Base-by-base conservation (phyloP, 169 alveolate genomes). In the Toxoplasma gondii region DNA sequence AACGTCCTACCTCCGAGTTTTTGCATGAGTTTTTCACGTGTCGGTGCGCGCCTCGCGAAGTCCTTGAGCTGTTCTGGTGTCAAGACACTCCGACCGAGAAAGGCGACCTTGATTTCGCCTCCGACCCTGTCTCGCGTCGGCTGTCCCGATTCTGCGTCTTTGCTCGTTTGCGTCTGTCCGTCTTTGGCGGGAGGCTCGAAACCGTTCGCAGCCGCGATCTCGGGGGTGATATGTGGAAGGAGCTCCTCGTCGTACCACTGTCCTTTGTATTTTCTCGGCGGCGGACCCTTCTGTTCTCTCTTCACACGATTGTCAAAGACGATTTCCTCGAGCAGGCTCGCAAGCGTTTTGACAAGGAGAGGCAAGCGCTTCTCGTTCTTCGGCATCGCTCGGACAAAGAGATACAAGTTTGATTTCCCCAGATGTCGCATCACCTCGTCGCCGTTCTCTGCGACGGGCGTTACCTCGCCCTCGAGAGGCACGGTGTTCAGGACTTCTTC, bases 231-330 rank as follows among this genome's bases (percentile, higher is more conserved):
- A 24, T 82, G 90, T 22, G 90, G 90, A 10, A 82, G 90, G 69
- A 82, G 67, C 27, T 82, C 90, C 64, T 82, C 90, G 90, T 82
- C 90, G 67, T 82, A 82, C 90, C 90, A 82, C 90, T 82, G 90
- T 12, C 90, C 36, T 44, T 82, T 82, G 36, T 82, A 82, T 44
- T 82, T 82, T 27, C 90, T 12, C 38, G 67, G 90, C 19, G 90
- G 90, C 31, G 90, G 90, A 38, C 90, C 90, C 67, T 82, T 82
- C 41, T 31, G 90, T 24, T 82, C 69, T 5, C 12, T 17, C 38
- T 82, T 82, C 22, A 44, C 64, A 10, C 90, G 90, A 39, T 41
- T 43, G 34, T 82, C 90, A 10, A 43, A 38, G 24, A 36, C 53
- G 67, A 82, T 82, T 41, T 82, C 90, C 38, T 82, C 90, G n/a